Evolutionary conservation across 2,329 filamentous ascomycete species (phyloP).

Genomic region (Penicillium palitans): DNA sequence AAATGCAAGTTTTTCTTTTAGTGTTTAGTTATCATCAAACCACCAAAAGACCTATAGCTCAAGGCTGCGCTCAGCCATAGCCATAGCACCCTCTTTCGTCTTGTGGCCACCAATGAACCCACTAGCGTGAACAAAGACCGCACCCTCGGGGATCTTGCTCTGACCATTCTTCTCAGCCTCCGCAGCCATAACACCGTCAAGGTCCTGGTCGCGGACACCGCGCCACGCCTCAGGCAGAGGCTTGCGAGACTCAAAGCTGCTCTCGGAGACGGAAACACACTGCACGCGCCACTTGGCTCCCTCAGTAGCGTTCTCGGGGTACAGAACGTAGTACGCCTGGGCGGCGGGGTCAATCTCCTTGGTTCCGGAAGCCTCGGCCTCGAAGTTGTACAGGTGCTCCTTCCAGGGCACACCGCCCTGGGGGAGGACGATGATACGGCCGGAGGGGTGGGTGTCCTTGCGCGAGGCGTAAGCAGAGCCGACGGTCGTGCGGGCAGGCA

Average conservation of each 20-base stretch:
- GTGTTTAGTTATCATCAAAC: not conserved
- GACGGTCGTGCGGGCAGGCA: slow-evolving; percentile 81
- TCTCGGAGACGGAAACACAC: slow-evolving; percentile 78
- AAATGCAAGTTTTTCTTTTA: slow-evolving; percentile 8
- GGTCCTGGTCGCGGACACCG: slow-evolving; percentile 80
- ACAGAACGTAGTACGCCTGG: slow-evolving; percentile 81
- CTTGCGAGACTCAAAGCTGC: slow-evolving; percentile 89
- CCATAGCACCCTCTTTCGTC: slow-evolving; percentile 81
- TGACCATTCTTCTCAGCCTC: slow-evolving; percentile 43
- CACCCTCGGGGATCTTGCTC: slow-evolving; percentile 51
- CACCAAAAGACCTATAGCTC: slow-evolving; percentile 21
- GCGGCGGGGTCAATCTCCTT: slow-evolving; percentile 46
- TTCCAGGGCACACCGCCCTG: slow-evolving; percentile 85
- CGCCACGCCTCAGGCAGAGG: slow-evolving; percentile 89
- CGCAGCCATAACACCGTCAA: slow-evolving; percentile 60
- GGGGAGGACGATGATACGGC: slow-evolving; percentile 78
- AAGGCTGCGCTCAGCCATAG: slow-evolving; percentile 65
- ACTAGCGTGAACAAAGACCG: slow-evolving; percentile 89
- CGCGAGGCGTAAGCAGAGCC: slow-evolving; percentile 72
- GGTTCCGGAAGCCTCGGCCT: slow-evolving; percentile 55
- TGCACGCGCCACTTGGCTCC: slow-evolving; percentile 91
- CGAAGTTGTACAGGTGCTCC: slow-evolving; percentile 88
- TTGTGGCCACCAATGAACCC: slow-evolving; percentile 97
- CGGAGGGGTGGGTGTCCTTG: slow-evolving; percentile 65
- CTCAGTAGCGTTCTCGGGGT: slow-evolving; percentile 75